Conservation (phyloP, 768 basidiomycete species). For the Kwoniella dejecticola region DNA sequence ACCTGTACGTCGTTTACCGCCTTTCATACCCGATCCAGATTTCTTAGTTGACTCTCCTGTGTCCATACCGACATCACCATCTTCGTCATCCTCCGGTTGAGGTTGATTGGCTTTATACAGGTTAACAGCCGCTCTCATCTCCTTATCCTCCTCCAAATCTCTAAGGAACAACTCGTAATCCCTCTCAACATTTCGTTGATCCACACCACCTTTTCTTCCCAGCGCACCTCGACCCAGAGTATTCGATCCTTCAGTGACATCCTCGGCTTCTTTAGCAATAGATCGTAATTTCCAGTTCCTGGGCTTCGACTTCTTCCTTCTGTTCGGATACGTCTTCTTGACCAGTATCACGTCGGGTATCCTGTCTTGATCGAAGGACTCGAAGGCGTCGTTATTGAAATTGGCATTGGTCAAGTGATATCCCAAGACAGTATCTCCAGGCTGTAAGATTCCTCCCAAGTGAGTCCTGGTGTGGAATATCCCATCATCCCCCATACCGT, state of each 20-base stretch:
- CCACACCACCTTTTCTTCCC: constrained; percentile 83
- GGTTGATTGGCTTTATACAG: constrained; percentile 62
- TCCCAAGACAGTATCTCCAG: constrained; percentile 89
- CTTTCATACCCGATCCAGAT: constrained; percentile 42
- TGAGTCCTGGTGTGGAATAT: constrained; percentile 97
- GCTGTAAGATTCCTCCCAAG: constrained; percentile 87
- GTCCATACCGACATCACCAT: constrained; percentile 58
- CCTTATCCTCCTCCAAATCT: constrained; percentile 91
- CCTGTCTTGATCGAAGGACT: constrained; percentile 64
- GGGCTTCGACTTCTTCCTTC: constrained; percentile 83
- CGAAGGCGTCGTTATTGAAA: constrained; percentile 88
- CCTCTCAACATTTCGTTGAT: constrained; percentile 88
- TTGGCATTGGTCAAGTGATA: constrained; percentile 86
- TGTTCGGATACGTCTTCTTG: constrained; percentile 91
- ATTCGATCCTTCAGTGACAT: constrained; percentile 62
- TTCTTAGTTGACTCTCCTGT: constrained; percentile 54
- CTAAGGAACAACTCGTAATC: constrained; percentile 96
- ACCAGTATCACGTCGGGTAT: constrained; percentile 91
- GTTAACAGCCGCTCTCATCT: constrained; percentile 82
- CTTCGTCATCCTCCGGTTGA: constrained; percentile 14
- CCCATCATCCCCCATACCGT: constrained; percentile 65
- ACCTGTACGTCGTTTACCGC: constrained; percentile 34
- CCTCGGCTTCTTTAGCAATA: constrained; percentile 84
- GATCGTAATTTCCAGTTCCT: constrained; percentile 85
- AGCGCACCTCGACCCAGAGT: constrained; percentile 71